Evolutionary conservation across 2,329 filamentous ascomycete species (phyloP).

Genomic region (Monosporascus cannonballus): DNA sequence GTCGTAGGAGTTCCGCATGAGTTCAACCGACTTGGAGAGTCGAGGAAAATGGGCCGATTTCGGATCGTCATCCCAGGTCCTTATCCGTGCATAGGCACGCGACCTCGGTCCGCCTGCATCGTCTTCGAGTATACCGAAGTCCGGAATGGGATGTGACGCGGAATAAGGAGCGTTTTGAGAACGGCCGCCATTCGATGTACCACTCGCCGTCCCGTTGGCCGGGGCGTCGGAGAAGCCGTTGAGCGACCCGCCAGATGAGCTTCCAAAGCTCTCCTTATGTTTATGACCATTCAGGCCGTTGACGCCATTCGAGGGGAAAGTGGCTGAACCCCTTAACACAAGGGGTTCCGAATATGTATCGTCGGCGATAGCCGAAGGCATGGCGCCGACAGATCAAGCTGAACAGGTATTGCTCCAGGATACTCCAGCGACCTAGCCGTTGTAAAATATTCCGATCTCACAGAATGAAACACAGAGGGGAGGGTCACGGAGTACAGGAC

Average conservation of each 20-base stretch:
- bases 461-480: neutral
- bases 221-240: neutral
- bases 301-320: neutral
- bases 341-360: neutral
- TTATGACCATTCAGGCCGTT: neutral
- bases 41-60: slow-evolving; percentile 37
- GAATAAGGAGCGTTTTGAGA: slow-evolving; percentile 5
- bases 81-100: slow-evolving; percentile 23
- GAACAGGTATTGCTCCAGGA: neutral
- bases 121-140: slow-evolving; percentile 25
- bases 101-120: slow-evolving; percentile 28
- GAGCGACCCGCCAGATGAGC: neutral
- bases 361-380: neutral
- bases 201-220: neutral
- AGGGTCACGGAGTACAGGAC: neutral
- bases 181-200: neutral
- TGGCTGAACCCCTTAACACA: neutral
- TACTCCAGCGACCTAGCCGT: neutral
- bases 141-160: slow-evolving; percentile 20
- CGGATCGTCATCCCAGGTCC: slow-evolving; percentile 23
- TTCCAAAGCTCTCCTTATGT: neutral
- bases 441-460: neutral
- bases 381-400: neutral
- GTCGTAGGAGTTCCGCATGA: slow-evolving; percentile 55
- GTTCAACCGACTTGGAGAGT: slow-evolving; percentile 50